Percentiles rank a stretch among this genome's conserved stretches.
These are phyloP conservation scores for Tuctoria greenei DNA, from an alignment of 176 grass and related monocot genomes.

Conservation along the genomic window DNA sequence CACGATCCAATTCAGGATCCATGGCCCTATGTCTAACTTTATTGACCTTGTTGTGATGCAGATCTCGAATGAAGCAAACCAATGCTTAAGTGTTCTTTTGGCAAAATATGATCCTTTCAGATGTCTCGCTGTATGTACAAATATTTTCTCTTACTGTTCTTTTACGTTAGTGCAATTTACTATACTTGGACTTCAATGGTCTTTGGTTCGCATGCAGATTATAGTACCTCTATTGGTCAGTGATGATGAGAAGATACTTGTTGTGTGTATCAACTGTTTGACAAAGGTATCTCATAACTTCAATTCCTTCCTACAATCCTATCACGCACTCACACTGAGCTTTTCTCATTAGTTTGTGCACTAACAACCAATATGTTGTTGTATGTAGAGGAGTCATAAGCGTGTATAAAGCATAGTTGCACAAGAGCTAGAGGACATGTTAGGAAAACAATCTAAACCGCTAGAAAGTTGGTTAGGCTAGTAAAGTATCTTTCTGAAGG, in stretches of 20 bases:
- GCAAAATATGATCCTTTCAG: slow-evolving; percentile 73
- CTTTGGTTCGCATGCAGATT: slow-evolving; percentile 53
- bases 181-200: background rate
- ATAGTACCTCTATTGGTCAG: slow-evolving; percentile 74
- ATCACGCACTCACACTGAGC: background rate
- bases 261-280: slow-evolving; percentile 84
- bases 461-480: background rate
- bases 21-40: too few species aligned
- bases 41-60: slow-evolving; percentile 30
- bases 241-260: slow-evolving; percentile 86
- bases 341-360: slow-evolving; percentile 13
- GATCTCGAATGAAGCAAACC: slow-evolving; percentile 83
- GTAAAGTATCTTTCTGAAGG: background rate
- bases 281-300: slow-evolving; percentile 67
- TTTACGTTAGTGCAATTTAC: too few species aligned
- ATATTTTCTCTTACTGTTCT: background rate
- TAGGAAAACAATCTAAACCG: background rate
- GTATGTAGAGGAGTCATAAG: background rate
- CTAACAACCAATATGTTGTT: background rate
- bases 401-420: background rate
- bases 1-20: too few species aligned
- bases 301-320: slow-evolving; percentile 5
- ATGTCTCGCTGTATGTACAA: slow-evolving; percentile 74
- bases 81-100: slow-evolving; percentile 64
- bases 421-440: background rate